Evolutionary conservation across 2,329 filamentous ascomycete species (phyloP), one percentile per base, ranked within the genome.

Genomic region (Alternaria alternata): DNA sequence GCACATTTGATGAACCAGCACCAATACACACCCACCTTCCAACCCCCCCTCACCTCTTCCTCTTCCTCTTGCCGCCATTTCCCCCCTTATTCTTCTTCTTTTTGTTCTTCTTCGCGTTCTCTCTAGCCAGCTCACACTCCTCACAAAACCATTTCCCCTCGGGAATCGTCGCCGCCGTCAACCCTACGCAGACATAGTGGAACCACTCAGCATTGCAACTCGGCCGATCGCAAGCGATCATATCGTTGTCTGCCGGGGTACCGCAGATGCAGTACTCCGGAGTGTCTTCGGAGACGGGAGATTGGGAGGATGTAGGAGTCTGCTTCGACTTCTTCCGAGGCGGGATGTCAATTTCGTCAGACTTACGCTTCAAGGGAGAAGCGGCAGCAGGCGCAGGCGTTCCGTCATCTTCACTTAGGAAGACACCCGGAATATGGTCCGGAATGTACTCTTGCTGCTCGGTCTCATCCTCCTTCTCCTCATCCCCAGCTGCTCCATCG

Each of bases 171-270:
- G 30, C 12, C 11, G n/a, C 11, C 7, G 46, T 57, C 53, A 60
- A 26, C 3, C 57, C 53, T 1, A 60, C 53, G 12, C 57, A 60
- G 0, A 16, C 47, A 28, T 36, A 60, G 16, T 60, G 57, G n/a
- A 47, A 60, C 57, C 57, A 60, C 14, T 51, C 22, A 4, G 7
- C 16, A 5, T 5, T 1, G 26, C 57, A 60, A 12, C 20, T 6
- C 20, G 20, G n/a, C 7, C n/a, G 41, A n/a, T 60, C 53, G n/a
- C 57, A 60, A 12, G 26, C 57, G 14, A 60, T 38, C 57, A 60
- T 60, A 2, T 34, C 8, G 20, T 49, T 7, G 4, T 14, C 36
- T 1, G 28, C 38, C 1, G 53, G 54, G 8, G 26, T 30, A 9
- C 46, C 47, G 20, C 47, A 56, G 26, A 52, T 14, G 2, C 57